Evolutionary conservation across 352 stramenopile species (phyloP), one percentile per base, ranked within the genome.

Genomic region (Phytopythium mirpurense): DNA sequence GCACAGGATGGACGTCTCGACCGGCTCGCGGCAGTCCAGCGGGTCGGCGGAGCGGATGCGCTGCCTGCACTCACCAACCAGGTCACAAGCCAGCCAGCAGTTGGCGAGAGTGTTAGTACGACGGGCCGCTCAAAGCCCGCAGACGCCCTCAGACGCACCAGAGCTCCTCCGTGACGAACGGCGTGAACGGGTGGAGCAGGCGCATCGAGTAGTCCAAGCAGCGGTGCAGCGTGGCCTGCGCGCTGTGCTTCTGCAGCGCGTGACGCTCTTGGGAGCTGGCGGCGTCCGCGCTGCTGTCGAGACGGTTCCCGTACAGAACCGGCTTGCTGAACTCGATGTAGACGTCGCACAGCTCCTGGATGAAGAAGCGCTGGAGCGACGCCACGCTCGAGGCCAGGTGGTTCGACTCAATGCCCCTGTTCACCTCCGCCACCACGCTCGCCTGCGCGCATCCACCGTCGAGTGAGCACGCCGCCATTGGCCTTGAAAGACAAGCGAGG

Each of bases 141-240:
- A n/a, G 21, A 18, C 1, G 19, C 21, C 14, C 11, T 29, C 29
- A 29, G 19, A 49, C 65, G 11, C 96, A 95, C 97, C 97, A 99
- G 11, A 99, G 77, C 68, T 99, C 98, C 77, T 99, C 98, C 0
- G 97, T 99, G 23, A 99, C 93, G 68, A 99, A 99, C n/a, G 98
- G 98, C 68, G 98, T 98, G 65, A 99, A 97, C 8, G 97, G 97
- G 63, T 99, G 98, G 34, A 99, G 68, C 46, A 99, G 77, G 19
- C 96, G 88, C 62, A 99, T 88, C 19, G 92, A 97, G 57, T 85
- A 85, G 57, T 99, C 96, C 36, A 99, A 69, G 34, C 92, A 97
- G 27, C 93, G 74, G 70, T 95, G 98, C 8, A 99, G 72, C 11
- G 88, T 98, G 9, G 80, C 82, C 67, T 98, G 93, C 26, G 96